A percentile compares a stretch with the other conserved stretches of the same genome.
phyloP scores from a whole-genome alignment of 805 yeast genomes.

The Cyberlindnera sargentensis region DNA sequence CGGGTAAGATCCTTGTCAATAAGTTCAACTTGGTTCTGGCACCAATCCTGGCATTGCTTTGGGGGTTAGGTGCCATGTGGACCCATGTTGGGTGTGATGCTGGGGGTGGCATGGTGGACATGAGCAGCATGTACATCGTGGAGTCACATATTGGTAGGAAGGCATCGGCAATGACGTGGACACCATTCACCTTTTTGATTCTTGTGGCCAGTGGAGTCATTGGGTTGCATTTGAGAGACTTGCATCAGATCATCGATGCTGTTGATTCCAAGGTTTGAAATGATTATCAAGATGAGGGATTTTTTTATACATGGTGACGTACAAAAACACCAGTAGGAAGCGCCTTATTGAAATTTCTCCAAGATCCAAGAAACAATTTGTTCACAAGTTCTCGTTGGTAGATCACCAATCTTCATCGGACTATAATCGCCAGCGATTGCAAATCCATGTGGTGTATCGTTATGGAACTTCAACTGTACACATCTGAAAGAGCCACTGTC shows the following conservation, averaged over 20 bases:
- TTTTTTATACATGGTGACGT: background rate
- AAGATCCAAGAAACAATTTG: conserved; percentile 17
- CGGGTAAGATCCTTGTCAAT: conserved; percentile 27
- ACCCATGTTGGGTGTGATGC: conserved; percentile 49
- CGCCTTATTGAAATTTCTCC: conserved; percentile 8
- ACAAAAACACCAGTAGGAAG: no score
- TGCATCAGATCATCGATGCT: conserved; percentile 19
- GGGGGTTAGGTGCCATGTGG: conserved; percentile 66
- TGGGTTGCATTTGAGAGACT: conserved; percentile 28
- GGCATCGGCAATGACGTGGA: conserved; percentile 57
- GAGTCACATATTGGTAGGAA: conserved; percentile 38
- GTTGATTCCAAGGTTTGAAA: conserved; percentile 15
- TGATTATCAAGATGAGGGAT: background rate
- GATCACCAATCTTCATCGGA: conserved; percentile 24
- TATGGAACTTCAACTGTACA: conserved; percentile 17
- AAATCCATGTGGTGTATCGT: conserved; percentile 33
- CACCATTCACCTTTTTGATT: conserved; percentile 42
- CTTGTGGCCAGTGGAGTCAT: conserved; percentile 34
- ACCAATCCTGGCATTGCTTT: conserved; percentile 34
- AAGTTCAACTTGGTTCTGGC: conserved; percentile 27
- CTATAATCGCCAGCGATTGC: conserved; percentile 35
- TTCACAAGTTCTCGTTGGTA: conserved; percentile 21
- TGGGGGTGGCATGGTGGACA: conserved; percentile 35
- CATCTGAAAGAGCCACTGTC: conserved; percentile 8
- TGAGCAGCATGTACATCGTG: conserved; percentile 45